Evolutionary conservation across 257 asterid species (phyloP), one percentile per base, ranked within the genome.

Genomic region (Gentiana dahurica): DNA sequence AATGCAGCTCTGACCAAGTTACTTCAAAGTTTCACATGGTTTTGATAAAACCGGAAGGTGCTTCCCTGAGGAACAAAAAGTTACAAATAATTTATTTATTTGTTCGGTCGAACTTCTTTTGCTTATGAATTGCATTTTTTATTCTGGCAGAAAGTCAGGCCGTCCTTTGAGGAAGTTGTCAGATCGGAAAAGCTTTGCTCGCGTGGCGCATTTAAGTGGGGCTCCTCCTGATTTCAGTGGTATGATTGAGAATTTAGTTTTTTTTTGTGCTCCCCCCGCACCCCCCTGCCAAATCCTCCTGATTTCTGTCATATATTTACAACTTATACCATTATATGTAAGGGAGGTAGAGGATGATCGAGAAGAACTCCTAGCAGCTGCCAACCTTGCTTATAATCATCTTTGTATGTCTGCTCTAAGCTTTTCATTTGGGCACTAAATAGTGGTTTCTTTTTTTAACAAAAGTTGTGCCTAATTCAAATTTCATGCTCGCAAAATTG

Each of bases 311-410:
- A 10, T 41, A 41, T 41, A 3, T 41, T 41, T 3, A 41, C 9
- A 41, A 10, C 51, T 33, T 54, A 9, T 36, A 10, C 41, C 12
- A 8, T 53, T 69, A n/a, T 67, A 0, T 65, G 67, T 78, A 91
- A 96, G 97, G 74, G 97, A 91, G 72, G 78, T 88, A 49, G 96
- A 87, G 49, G 98, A 90, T 55, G 96, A 85, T 53, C 88, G 77
- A 2, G 98, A 91, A 59, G 98, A 91, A 73, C 90, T 87, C 69
- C 43, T 77, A 63, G 62, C 78, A 52, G 94, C 94, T 55, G 96
- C 96, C 51, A 85, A 76, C 53, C 71, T 72, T 61, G 88, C 94
- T 57, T 77, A 75, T 76, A 81, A 66, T 64, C 81, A 84, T 65
- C 75, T 72, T 66, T 12, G 98, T 91, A 77, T 50, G 85, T 64